phyloP scores from a whole-genome alignment of 1,139 yeast genomes.

The Diutina sp. region DNA sequence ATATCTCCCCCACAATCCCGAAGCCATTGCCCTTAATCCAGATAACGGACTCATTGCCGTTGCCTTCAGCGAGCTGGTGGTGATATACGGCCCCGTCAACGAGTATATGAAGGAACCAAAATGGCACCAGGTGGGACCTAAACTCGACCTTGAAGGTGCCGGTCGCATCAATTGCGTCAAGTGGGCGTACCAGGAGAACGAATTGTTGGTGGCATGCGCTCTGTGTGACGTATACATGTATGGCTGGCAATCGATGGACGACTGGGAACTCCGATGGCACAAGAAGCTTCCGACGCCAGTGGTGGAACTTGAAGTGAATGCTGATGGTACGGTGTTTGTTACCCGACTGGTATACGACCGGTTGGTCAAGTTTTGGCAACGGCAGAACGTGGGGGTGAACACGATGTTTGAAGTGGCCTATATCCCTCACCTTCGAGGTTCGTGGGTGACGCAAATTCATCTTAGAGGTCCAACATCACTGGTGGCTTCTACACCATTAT shows the following conservation, averaged over 20 bases:
- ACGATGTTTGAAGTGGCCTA: conserved; percentile 63
- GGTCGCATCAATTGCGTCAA: conserved; percentile 34
- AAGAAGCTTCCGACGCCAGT: conserved; percentile 46
- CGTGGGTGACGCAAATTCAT: conserved; percentile 31
- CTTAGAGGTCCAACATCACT: not conserved
- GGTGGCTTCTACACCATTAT: not conserved
- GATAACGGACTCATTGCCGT: conserved; percentile 46
- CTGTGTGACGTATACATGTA: conserved; percentile 39
- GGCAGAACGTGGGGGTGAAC: conserved; percentile 52
- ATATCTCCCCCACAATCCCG: conserved; percentile 55
- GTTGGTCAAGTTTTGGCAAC: conserved; percentile 66
- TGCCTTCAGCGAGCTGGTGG: conserved; percentile 18
- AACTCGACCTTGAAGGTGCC: not conserved
- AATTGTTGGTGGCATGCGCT: conserved; percentile 49
- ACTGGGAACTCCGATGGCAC: conserved; percentile 34
- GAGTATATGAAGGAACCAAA: conserved; percentile 29
- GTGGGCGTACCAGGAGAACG: conserved; percentile 54
- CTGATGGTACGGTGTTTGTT: conserved; percentile 55
- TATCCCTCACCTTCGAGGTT: conserved; percentile 41
- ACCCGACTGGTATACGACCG: conserved; percentile 45
- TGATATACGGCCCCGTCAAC: conserved; percentile 31
- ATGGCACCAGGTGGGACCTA: conserved; percentile 24
- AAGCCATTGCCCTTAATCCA: conserved; percentile 49
- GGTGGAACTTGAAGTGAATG: conserved; percentile 40
- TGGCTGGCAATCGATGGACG: conserved; percentile 32